Conservation (phyloP, 345 rosid genomes). For the Gynandropsis gynandra region DNA sequence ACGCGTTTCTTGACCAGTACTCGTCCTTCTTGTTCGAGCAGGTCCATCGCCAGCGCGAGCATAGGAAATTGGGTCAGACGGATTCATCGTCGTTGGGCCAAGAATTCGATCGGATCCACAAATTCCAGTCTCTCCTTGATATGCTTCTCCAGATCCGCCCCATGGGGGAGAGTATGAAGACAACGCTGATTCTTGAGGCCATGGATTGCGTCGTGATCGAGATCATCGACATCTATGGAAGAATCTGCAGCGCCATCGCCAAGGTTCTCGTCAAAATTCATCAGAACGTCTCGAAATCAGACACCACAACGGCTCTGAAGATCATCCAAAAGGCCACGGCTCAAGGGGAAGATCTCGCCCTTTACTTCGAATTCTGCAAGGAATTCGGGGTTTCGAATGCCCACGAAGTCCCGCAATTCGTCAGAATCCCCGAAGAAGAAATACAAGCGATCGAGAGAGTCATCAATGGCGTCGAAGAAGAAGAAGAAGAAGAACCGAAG, state of each 20-base stretch:
- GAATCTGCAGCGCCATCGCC: conserved; percentile 42
- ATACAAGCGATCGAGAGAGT: conserved; percentile 39
- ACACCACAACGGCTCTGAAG: conserved; percentile 39
- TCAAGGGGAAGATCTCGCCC: conserved; percentile 46
- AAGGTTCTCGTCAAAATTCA: conserved; percentile 36
- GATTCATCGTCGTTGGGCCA: conserved; percentile 18
- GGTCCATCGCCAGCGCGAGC: conserved; percentile 1
- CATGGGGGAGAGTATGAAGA: conserved; percentile 39
- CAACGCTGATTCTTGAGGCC: conserved; percentile 49
- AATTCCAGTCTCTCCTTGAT: conserved; percentile 46
- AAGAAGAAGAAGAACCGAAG: conserved; percentile 9
- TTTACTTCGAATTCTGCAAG: conserved; percentile 47
- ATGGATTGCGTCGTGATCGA: conserved; percentile 68
- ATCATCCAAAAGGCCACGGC: conserved; percentile 36
- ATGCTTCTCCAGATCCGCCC: conserved; percentile 58
- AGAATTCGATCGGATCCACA: conserved; percentile 35
- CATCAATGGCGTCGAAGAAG: conserved; percentile 23
- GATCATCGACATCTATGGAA: conserved; percentile 49
- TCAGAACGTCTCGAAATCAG: conserved; percentile 27
- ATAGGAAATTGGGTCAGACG: conserved; percentile 2
- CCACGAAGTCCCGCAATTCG: conserved; percentile 34
- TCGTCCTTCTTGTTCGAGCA: conserved; percentile 30
- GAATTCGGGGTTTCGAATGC: conserved; percentile 46
- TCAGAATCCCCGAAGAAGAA: conserved; percentile 41
- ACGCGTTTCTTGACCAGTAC: conserved; percentile 48